These are phyloP conservation scores for Colletotrichum scovillei DNA, from an alignment of 2,329 filamentous ascomycete genomes.

Conservation along the genomic window DNA sequence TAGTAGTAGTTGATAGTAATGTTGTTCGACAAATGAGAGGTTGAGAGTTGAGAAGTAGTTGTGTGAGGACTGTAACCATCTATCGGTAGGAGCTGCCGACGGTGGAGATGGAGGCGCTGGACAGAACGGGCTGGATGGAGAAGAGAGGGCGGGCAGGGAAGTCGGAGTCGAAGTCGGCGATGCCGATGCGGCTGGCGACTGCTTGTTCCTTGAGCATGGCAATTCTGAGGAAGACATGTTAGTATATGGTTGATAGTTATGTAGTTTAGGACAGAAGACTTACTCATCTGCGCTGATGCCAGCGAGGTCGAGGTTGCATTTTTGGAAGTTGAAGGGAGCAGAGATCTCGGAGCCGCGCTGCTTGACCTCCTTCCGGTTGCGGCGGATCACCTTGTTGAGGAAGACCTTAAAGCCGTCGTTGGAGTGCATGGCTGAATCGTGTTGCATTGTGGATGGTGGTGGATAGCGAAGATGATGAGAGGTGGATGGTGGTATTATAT, in stretches of 20 bases:
- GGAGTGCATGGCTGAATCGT: constrained; percentile 41
- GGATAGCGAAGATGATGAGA: neutral
- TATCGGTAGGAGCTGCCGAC: constrained; percentile 27
- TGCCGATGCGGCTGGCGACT: constrained; percentile 59
- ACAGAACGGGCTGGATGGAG: constrained; percentile 25
- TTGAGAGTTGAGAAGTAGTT: neutral
- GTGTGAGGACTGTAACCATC: neutral
- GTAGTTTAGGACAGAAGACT: constrained; percentile 41
- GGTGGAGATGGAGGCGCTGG: constrained; percentile 31
- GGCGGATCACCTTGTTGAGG: constrained; percentile 56
- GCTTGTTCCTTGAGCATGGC: constrained; percentile 64
- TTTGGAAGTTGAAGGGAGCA: constrained; percentile 68
- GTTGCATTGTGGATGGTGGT: constrained; percentile 18
- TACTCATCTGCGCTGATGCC: constrained; percentile 71
- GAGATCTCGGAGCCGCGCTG: constrained; percentile 59
- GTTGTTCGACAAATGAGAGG: neutral
- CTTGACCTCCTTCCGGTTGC: constrained; percentile 56
- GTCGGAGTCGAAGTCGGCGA: constrained; percentile 47
- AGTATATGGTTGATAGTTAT: neutral
- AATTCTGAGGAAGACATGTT: constrained; percentile 50
- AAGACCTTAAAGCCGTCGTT: constrained; percentile 57
- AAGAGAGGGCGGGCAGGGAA: constrained; percentile 25
- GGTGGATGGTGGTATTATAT: neutral
- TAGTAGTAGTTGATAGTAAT: neutral
- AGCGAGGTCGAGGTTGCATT: constrained; percentile 62